These are phyloP conservation scores for Allium sativum DNA, from an alignment of 106 monocot genomes.

Conservation along the genomic window DNA sequence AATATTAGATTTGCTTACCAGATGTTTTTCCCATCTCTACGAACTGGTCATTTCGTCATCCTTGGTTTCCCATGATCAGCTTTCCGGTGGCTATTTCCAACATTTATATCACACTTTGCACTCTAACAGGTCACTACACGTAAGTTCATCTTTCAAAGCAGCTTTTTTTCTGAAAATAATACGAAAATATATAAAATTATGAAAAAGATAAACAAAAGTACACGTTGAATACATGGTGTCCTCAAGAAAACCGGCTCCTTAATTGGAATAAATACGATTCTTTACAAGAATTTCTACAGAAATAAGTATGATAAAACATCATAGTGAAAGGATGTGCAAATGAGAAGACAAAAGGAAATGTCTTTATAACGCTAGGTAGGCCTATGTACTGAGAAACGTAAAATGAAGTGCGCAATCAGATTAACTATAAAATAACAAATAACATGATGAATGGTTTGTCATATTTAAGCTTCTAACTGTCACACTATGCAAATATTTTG, in stretches of 20 bases:
- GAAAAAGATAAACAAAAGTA: no score
- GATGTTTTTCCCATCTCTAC: no score
- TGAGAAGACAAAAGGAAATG: background rate
- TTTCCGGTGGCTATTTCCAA: no score
- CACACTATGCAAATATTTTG: conserved; percentile 94
- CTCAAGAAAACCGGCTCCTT: background rate
- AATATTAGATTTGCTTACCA: no score
- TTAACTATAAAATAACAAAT: background rate
- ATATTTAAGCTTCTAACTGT: conserved; percentile 51
- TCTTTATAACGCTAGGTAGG: background rate
- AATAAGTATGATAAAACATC: background rate
- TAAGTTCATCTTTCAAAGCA: no score
- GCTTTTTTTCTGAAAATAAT: no score
- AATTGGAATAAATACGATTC: background rate
- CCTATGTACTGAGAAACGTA: background rate
- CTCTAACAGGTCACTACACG: no score
- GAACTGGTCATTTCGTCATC: no score
- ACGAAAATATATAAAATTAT: no score
- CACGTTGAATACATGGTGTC: no score
- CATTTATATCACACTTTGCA: no score
- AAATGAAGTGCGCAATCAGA: conserved; percentile 1
- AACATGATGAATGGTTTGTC: conserved; percentile 38
- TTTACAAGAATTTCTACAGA: conserved; percentile 6
- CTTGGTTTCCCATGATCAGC: no score
- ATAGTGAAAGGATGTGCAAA: background rate